Percentiles rank a stretch among this genome's conserved stretches.
These are phyloP conservation scores for Draba incana DNA, from an alignment of 345 rosid genomes.

Conservation along the genomic window DNA sequence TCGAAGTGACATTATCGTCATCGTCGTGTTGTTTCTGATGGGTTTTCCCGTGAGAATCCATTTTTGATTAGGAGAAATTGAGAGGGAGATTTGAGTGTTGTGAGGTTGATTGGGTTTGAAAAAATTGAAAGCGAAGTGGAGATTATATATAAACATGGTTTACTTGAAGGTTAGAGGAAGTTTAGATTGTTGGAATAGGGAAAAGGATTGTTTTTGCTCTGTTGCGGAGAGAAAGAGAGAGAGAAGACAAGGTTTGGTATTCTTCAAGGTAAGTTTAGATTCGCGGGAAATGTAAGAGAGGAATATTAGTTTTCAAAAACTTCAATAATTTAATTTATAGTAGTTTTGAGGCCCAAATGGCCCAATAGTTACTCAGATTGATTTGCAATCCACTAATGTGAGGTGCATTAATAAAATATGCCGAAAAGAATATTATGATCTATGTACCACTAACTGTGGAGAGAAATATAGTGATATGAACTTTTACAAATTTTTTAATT, in stretches of 20 bases:
- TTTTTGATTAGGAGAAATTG: slow-evolving; percentile 13
- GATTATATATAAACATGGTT: slow-evolving; percentile 33
- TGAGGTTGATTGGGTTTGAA: slow-evolving; percentile 12
- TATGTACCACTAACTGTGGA: neutral
- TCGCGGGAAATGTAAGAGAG: slow-evolving; percentile 53
- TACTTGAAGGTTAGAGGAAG: slow-evolving; percentile 40
- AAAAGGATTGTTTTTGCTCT: slow-evolving; percentile 60
- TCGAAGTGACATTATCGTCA: neutral
- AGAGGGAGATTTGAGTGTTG: slow-evolving; percentile 3
- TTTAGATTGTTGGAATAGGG: slow-evolving; percentile 53
- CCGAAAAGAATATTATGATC: neutral
- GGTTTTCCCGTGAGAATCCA: slow-evolving; percentile 37
- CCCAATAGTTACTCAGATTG: slow-evolving; percentile 8
- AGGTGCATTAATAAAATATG: neutral
- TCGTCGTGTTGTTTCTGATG: slow-evolving; percentile 26
- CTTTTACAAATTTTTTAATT: neutral
- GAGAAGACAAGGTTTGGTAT: slow-evolving; percentile 61
- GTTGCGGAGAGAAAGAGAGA: slow-evolving; percentile 30
- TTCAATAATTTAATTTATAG: neutral
- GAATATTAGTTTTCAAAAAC: neutral
- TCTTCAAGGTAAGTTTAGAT: slow-evolving; percentile 49
- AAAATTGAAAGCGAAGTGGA: slow-evolving; percentile 31
- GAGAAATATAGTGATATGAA: neutral
- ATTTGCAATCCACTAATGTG: neutral
- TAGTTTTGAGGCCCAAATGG: slow-evolving; percentile 6